phyloP scores from a whole-genome alignment of 2,329 filamentous ascomycete species.

The Coniochaeta sp. region DNA sequence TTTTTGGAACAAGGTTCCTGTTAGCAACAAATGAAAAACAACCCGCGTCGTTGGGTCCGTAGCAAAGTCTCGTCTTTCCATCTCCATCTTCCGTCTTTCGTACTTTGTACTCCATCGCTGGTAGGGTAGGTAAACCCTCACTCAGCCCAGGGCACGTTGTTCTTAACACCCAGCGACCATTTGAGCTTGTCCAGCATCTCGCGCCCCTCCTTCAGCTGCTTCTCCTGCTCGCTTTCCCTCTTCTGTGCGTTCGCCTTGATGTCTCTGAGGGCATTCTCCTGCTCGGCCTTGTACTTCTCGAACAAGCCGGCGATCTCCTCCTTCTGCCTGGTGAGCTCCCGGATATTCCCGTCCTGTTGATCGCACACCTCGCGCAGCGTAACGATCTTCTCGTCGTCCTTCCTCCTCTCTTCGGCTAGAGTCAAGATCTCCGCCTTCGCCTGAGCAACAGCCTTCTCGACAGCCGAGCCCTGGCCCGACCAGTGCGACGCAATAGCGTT shows the following conservation, averaged over 20 bases:
- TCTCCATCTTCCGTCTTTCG: too few relatives aligned
- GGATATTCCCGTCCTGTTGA: conserved; percentile 64
- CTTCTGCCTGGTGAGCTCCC: conserved; percentile 53
- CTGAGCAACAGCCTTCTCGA: conserved; percentile 42
- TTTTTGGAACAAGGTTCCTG: too few relatives aligned
- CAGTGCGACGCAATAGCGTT: conserved; percentile 60
- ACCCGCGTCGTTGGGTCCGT: too few relatives aligned
- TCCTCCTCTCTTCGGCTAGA: conserved; percentile 47
- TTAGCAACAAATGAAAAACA: too few relatives aligned
- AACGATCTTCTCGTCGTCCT: conserved; percentile 56
- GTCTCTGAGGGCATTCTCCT: conserved; percentile 51
- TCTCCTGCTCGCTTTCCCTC: conserved; percentile 55
- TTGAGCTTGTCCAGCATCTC: conserved; percentile 60
- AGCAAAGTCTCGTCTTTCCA: too few relatives aligned
- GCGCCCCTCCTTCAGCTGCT: conserved; percentile 49
- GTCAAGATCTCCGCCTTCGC: conserved; percentile 47
- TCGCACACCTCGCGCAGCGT: conserved; percentile 63
- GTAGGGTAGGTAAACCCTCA: too few relatives aligned
- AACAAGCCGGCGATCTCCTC: conserved; percentile 53
- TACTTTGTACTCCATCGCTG: too few relatives aligned
- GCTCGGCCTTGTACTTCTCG: conserved; percentile 56
- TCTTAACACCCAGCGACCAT: conserved; percentile 66
- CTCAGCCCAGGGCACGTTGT: conserved; percentile 49
- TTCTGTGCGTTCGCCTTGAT: conserved; percentile 51
- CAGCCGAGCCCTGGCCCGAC: conserved; percentile 58